Conservation (phyloP, 495 filamentous ascomycete genomes). For the Penicillium daleae region DNA sequence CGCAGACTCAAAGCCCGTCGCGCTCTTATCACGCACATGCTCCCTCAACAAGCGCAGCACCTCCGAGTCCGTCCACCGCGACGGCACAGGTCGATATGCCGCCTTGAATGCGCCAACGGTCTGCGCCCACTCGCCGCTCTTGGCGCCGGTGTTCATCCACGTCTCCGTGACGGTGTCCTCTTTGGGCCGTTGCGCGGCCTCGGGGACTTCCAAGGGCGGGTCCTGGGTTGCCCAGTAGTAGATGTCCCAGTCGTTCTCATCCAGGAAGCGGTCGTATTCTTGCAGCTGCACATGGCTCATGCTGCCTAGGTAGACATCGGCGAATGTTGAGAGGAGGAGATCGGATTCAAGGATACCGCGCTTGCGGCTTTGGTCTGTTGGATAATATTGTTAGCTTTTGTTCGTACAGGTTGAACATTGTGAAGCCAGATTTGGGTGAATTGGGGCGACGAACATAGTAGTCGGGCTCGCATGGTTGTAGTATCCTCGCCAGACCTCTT, state of each 20-base stretch:
- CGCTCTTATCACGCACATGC: slow-evolving; percentile 72
- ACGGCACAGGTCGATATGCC: slow-evolving; percentile 86
- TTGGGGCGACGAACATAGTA: slow-evolving; percentile 72
- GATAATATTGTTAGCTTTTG: background rate
- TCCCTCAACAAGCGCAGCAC: slow-evolving; percentile 73
- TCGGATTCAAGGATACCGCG: slow-evolving; percentile 95
- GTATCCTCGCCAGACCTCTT: slow-evolving; percentile 78
- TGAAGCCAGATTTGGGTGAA: background rate
- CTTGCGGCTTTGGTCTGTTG: slow-evolving; percentile 93
- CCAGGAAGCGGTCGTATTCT: slow-evolving; percentile 91
- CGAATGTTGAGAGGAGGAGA: slow-evolving; percentile 94
- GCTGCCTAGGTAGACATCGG: slow-evolving; percentile 68
- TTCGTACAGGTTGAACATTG: background rate
- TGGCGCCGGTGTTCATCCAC: slow-evolving; percentile 55
- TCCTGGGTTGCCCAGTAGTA: slow-evolving; percentile 99
- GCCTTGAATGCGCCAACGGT: slow-evolving; percentile 93
- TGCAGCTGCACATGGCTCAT: slow-evolving; percentile 76
- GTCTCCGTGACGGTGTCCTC: slow-evolving; percentile 55
- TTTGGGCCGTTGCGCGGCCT: slow-evolving; percentile 25
- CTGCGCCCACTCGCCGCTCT: slow-evolving; percentile 91
- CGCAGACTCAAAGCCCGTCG: slow-evolving; percentile 54
- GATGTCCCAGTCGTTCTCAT: slow-evolving; percentile 99
- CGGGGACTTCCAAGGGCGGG: slow-evolving; percentile 52
- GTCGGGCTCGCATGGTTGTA: slow-evolving; percentile 81
- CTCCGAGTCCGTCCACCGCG: slow-evolving; percentile 80